These are phyloP conservation scores for Boletus sp. DNA, from an alignment of 768 basidiomycete species.

Conservation along the genomic window DNA sequence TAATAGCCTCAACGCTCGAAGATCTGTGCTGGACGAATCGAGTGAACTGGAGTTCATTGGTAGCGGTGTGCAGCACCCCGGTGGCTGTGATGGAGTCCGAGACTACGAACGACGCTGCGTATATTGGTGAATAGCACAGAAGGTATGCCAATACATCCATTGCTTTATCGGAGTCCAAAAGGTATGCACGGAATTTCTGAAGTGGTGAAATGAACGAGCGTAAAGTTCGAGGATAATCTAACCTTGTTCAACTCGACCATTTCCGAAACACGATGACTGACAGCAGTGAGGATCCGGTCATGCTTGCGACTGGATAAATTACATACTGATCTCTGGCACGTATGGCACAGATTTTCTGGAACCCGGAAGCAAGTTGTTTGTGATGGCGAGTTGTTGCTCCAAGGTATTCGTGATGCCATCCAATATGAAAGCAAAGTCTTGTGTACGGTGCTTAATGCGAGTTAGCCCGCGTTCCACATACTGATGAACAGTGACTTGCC, in stretches of 20 bases:
- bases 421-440: constrained; percentile 85
- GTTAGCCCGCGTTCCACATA: constrained; percentile 7
- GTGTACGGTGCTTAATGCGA: constrained; percentile 65
- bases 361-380: constrained; percentile 78
- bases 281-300: constrained; percentile 6
- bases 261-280: constrained; percentile 83
- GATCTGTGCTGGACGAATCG: no score
- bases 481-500: constrained; percentile 36
- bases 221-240: neutral
- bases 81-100: no score
- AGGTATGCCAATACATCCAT: constrained; percentile 78
- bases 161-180: constrained; percentile 77
- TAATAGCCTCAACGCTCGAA: no score
- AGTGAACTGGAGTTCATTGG: no score
- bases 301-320: neutral
- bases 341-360: constrained; percentile 83
- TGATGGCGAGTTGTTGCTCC: constrained; percentile 71
- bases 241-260: constrained; percentile 93
- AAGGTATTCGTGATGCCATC: constrained; percentile 67
- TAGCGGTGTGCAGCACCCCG: no score
- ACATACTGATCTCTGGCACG: constrained; percentile 76
- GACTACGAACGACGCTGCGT: no score
- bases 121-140: constrained; percentile 74
- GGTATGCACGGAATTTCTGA: constrained; percentile 88
- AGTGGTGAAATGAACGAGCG: constrained; percentile 1